Evolutionary conservation across 495 filamentous ascomycete genomes (phyloP).

Genomic region (Penicillium angulare): DNA sequence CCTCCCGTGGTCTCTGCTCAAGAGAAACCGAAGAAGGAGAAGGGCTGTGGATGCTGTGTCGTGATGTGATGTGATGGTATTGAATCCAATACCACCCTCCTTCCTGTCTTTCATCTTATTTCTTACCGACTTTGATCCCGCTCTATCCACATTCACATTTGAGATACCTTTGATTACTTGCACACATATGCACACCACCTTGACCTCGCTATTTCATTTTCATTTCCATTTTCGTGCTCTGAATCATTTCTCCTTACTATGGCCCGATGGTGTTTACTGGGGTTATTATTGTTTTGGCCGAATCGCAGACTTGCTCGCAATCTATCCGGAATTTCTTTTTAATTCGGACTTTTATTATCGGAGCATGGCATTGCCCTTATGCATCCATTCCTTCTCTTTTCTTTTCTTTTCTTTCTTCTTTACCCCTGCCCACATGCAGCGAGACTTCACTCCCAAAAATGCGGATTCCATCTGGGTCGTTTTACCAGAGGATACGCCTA

Average conservation of each 20-base stretch:
- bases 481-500: no score
- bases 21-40: slow-evolving; percentile 39
- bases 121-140: not conserved
- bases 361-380: slow-evolving; percentile 14
- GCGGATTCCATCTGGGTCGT: no score
- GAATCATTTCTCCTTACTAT: slow-evolving; percentile 28
- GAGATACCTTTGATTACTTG: slow-evolving; percentile 14
- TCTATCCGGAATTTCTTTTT: slow-evolving; percentile 17
- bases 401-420: slow-evolving; percentile 13
- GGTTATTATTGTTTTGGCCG: slow-evolving; percentile 20
- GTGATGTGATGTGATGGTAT: slow-evolving; percentile 58
- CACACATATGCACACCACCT: slow-evolving; percentile 2
- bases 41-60: slow-evolving; percentile 51
- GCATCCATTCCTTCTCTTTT: slow-evolving; percentile 17
- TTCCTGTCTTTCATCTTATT: not conserved
- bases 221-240: slow-evolving; percentile 14
- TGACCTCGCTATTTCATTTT: not conserved
- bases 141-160: not conserved
- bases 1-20: slow-evolving; percentile 41
- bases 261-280: slow-evolving; percentile 40
- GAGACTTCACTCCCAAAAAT: slow-evolving; percentile 1
- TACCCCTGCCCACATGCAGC: not conserved
- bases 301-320: slow-evolving; percentile 3
- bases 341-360: slow-evolving; percentile 14
- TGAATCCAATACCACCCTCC: not conserved